Evolutionary conservation across 2,329 filamentous ascomycete genomes (phyloP).

Genomic region (Sporothrix humicola): DNA sequence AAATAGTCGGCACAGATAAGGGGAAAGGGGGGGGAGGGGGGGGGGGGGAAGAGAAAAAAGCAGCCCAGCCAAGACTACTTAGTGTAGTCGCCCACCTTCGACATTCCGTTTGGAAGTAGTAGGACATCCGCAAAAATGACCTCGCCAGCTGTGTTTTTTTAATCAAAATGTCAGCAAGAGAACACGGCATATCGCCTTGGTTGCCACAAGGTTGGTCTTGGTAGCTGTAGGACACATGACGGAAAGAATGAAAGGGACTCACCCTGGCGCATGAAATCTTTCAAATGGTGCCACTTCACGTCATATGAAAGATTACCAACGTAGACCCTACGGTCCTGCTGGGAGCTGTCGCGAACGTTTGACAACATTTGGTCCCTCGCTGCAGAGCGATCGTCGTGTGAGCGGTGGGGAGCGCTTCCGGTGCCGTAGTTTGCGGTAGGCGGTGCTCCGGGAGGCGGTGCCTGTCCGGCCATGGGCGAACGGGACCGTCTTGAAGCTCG

Average conservation of each 20-base stretch:
- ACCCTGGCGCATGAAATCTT: conserved; percentile 99
- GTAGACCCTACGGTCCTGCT: conserved; percentile 99
- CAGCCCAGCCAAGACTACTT: conserved; percentile 82
- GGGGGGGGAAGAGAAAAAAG: conserved; percentile 56
- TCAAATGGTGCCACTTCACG: conserved; percentile 99
- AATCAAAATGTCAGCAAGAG: not conserved
- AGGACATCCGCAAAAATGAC: conserved; percentile 99
- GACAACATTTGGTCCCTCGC: conserved; percentile 97
- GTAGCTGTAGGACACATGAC: not conserved
- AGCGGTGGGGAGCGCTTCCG: conserved; percentile 69
- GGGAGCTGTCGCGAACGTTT: conserved; percentile 89
- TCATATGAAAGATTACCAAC: conserved; percentile 99
- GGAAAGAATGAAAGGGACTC: conserved; percentile 48
- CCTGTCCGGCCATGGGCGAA: conserved; percentile 83
- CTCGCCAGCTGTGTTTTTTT: conserved; percentile 78
- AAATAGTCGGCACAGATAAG: conserved; percentile 45
- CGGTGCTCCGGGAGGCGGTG: conserved; percentile 71
- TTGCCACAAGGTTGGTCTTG: no score
- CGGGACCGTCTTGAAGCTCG: conserved; percentile 75
- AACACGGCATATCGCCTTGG: not conserved
- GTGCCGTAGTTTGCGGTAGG: conserved; percentile 62
- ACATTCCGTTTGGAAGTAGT: conserved; percentile 99
- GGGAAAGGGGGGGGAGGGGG: conserved; percentile 65
- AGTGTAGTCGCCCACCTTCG: conserved; percentile 97
- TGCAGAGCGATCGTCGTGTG: conserved; percentile 80